Conservation (phyloP, 352 stramenopile species). For the Pythium monospermum region DNA sequence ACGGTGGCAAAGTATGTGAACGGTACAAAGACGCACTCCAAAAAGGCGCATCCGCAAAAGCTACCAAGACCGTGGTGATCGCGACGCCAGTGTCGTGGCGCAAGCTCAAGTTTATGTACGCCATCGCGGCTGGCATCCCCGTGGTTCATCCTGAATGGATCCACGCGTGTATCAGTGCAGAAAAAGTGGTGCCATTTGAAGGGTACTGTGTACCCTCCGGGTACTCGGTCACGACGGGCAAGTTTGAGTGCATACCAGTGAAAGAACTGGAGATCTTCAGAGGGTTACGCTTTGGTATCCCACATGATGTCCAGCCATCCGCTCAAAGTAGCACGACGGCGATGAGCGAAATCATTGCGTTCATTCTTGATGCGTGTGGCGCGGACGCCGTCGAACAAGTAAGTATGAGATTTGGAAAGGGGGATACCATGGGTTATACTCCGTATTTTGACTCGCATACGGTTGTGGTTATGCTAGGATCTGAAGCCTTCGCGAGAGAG, state of each 20-base stretch:
- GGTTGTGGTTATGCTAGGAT: slow-evolving; percentile 29
- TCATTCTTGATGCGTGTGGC: slow-evolving; percentile 60
- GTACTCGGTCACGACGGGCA: slow-evolving; percentile 52
- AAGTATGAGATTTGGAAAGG: not conserved
- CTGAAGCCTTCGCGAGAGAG: slow-evolving; percentile 29
- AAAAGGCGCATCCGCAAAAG: slow-evolving; percentile 37
- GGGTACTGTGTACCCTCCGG: slow-evolving; percentile 67
- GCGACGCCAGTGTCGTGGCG: slow-evolving; percentile 68
- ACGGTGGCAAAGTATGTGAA: slow-evolving; percentile 54
- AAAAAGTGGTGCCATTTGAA: slow-evolving; percentile 49
- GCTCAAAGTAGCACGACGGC: slow-evolving; percentile 32
- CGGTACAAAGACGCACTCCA: slow-evolving; percentile 43
- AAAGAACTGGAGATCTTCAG: slow-evolving; percentile 55
- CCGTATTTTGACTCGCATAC: no score
- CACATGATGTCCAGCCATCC: slow-evolving; percentile 33
- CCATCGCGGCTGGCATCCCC: slow-evolving; percentile 72
- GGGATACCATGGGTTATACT: not conserved
- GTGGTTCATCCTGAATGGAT: slow-evolving; percentile 83
- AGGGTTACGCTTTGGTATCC: slow-evolving; percentile 57
- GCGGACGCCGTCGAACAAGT: slow-evolving; percentile 57
- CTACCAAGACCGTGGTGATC: slow-evolving; percentile 71
- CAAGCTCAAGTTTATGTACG: slow-evolving; percentile 80
- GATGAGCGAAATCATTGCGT: slow-evolving; percentile 41
- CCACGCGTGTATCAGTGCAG: slow-evolving; percentile 48
- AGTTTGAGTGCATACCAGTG: slow-evolving; percentile 51